Base-by-base conservation (phyloP, 306 rosid genomes). In the Sphenostylis stenocarpa region DNA sequence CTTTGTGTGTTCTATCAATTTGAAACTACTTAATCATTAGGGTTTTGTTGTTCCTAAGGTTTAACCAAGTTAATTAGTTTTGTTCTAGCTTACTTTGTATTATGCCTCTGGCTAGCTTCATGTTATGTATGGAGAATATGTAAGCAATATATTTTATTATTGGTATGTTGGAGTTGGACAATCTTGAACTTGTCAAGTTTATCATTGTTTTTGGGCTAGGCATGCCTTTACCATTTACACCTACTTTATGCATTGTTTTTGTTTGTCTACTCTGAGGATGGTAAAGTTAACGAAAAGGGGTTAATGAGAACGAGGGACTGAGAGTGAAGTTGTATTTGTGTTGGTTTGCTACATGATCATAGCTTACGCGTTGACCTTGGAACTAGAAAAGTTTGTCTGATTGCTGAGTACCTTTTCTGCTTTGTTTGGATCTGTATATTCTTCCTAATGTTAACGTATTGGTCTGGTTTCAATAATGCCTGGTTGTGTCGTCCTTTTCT, bases 281-380 rank as follows among this genome's bases (percentile, higher is more conserved):
- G 64, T 23, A 47, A 47, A 80, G 71, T 67, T 57, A 45, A 80
- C 57, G 64, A 74, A 74, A 77, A 73, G 76, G 55, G n/a, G 19
- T 76, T 62, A 36, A 16, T 70, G 80, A 72, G 83, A 75, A 28
- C 19, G 79, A 71, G 68, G 33, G 8, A 65, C 70, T 45, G 33
- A 16, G 80, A 43, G 84, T 19, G 74, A 81, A 81, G 85, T 78
- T 72, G 23, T n/a, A 7, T 63, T 34, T 14, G 73, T 49, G 67
- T 71, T 41, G 8, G 41, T 43, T 56, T 39, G 58, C 28, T 69
- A 31, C 45, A 77, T 56, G 31, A 64, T 72, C 55, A 73, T 81
- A 26, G 74, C 73, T 36, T 63, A 34, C 10, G 82, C 82, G 91
- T 89, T 89, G 93, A 89, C 93, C 78, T 80, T 52, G 70, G 67